Percentiles rank a stretch among this genome's conserved stretches.
These are phyloP conservation scores for Sarcocystis neurona DNA, from an alignment of 169 alveolate genomes.

Conservation along the genomic window DNA sequence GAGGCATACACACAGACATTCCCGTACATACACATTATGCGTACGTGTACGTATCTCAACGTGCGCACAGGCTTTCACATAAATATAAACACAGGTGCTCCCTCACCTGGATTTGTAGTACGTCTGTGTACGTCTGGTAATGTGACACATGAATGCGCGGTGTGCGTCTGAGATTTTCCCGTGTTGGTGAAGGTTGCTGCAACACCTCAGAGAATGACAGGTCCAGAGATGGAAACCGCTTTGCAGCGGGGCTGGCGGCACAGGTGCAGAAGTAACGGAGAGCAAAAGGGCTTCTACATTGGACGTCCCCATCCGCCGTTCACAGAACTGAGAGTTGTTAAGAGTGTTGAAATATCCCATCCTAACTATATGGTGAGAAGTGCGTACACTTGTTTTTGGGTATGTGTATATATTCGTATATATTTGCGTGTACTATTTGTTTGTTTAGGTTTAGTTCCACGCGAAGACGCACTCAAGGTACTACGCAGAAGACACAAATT, in stretches of 20 bases:
- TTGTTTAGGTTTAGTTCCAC: neutral
- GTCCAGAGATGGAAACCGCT: neutral
- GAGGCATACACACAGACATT: too few species aligned
- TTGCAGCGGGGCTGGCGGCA: conserved; percentile 54
- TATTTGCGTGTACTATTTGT: neutral
- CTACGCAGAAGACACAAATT: neutral
- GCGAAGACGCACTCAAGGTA: neutral
- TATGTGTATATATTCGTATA: neutral
- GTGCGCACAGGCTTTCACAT: too few species aligned
- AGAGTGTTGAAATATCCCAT: conserved; percentile 61
- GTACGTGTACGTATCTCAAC: too few species aligned
- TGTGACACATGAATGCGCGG: too few species aligned
- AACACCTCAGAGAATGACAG: conserved; percentile 28
- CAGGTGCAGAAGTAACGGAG: neutral
- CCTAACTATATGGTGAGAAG: conserved; percentile 54
- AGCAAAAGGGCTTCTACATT: conserved; percentile 64
- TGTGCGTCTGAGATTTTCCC: neutral
- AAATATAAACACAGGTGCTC: too few species aligned
- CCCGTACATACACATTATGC: too few species aligned
- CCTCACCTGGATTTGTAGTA: too few species aligned
- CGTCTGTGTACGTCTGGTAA: too few species aligned
- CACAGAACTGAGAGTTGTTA: conserved; percentile 66
- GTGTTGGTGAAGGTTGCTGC: conserved; percentile 2
- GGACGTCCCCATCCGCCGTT: conserved; percentile 70
- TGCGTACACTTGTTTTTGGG: too few species aligned